phyloP scores from a whole-genome alignment of 2,329 filamentous ascomycete species.

The Monascus ruber region DNA sequence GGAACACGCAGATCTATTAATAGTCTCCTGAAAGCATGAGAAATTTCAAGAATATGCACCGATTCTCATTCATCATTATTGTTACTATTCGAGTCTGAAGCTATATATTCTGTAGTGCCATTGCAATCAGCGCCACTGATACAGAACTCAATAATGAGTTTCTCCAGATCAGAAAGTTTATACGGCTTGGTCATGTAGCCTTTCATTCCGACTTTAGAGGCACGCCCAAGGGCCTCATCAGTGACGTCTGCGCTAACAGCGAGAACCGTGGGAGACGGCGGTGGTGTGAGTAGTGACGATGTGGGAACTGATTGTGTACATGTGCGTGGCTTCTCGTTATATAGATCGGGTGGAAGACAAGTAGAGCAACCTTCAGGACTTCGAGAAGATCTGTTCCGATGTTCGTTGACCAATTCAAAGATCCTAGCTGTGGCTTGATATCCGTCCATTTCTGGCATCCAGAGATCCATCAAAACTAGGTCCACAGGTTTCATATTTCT shows the following conservation, averaged over 20 bases:
- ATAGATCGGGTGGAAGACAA: not conserved
- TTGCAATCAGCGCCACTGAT: constrained; percentile 4
- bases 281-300: constrained; percentile 19
- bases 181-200: constrained; percentile 60
- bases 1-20: no score
- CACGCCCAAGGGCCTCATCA: constrained; percentile 49
- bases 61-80: no score
- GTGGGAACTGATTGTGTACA: not conserved
- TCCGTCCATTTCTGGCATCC: constrained; percentile 65
- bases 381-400: constrained; percentile 14
- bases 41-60: no score
- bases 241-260: constrained; percentile 59
- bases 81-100: no score
- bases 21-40: no score
- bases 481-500: constrained; percentile 40
- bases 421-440: constrained; percentile 58
- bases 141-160: constrained; percentile 44
- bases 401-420: constrained; percentile 39
- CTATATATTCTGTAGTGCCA: no score
- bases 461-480: constrained; percentile 61
- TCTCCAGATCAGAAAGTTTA: constrained; percentile 50
- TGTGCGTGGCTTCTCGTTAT: not conserved
- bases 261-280: constrained; percentile 38
- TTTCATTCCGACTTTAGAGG: constrained; percentile 52
- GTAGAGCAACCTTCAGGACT: constrained; percentile 5